Conservation (phyloP, 768 basidiomycete genomes). For the Mycena galericulata region DNA sequence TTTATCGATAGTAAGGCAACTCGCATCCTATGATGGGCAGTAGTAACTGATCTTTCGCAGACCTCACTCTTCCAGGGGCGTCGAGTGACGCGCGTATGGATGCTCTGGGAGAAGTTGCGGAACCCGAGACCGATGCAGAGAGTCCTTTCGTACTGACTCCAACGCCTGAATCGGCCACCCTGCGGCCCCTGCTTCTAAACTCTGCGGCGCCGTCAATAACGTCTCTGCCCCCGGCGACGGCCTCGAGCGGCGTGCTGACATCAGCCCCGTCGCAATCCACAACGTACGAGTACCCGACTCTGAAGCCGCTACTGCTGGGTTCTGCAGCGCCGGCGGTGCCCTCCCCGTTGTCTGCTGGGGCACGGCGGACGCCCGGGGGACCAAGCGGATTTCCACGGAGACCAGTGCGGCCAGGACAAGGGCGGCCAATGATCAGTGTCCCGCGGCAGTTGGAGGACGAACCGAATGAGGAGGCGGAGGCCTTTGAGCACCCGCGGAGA, state of each 20-base stretch:
- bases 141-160: constrained; percentile 24
- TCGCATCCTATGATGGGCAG: background rate
- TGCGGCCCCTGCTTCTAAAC: constrained; percentile 32
- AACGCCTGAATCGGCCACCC: constrained; percentile 1
- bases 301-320: constrained; percentile 51
- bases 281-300: constrained; percentile 30
- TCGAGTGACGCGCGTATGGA: constrained; percentile 13
- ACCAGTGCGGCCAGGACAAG: constrained; percentile 22
- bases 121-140: constrained; percentile 29
- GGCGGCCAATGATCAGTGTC: constrained; percentile 44
- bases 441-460: constrained; percentile 39
- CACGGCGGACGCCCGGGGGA: constrained; percentile 21
- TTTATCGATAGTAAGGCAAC: constrained; percentile 66
- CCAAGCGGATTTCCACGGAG: background rate
- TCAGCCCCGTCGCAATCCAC: constrained; percentile 1
- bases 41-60: constrained; percentile 29
- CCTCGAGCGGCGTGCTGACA: constrained; percentile 19
- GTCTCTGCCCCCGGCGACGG: constrained; percentile 26
- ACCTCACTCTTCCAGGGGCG: constrained; percentile 37
- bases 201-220: constrained; percentile 18
- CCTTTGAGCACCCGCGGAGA: constrained; percentile 47
- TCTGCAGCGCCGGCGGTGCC: constrained; percentile 40
- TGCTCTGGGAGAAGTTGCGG: constrained; percentile 34
- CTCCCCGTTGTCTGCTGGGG: constrained; percentile 35
- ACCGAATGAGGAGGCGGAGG: constrained; percentile 35